Conservation (phyloP, 306 rosid species). For the Begonia peltatifolia region DNA sequence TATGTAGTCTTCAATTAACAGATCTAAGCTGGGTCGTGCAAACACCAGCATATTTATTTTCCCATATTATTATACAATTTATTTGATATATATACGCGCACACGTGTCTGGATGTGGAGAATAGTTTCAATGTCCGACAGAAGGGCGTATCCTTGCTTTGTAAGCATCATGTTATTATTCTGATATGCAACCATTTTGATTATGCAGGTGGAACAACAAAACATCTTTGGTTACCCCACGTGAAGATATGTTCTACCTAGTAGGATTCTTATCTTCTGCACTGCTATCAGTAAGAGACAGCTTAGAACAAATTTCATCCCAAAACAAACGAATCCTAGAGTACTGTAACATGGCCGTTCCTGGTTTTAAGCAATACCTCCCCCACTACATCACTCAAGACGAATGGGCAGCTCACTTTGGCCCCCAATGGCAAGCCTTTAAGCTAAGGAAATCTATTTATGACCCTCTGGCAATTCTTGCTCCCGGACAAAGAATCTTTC, state of each 20-base stretch:
- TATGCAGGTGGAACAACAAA: slow-evolving; percentile 65
- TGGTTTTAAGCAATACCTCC: slow-evolving; percentile 66
- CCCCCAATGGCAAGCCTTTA: slow-evolving; percentile 42
- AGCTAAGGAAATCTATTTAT: slow-evolving; percentile 47
- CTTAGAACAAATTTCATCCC: slow-evolving; percentile 41
- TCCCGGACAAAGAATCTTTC: slow-evolving; percentile 83
- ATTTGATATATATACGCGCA: too few relatives aligned
- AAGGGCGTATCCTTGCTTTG: too few relatives aligned
- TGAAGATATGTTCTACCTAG: slow-evolving; percentile 70
- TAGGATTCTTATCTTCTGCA: slow-evolving; percentile 68
- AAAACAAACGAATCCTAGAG: slow-evolving; percentile 49
- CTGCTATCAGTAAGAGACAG: slow-evolving; percentile 49
- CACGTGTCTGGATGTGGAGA: too few relatives aligned
- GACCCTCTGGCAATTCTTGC: slow-evolving; percentile 86
- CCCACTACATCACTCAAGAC: slow-evolving; percentile 47
- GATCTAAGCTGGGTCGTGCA: neutral
- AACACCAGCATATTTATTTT: neutral
- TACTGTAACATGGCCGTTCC: slow-evolving; percentile 33
- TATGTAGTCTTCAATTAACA: neutral
- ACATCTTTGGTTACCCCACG: slow-evolving; percentile 77
- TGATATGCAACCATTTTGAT: slow-evolving; percentile 8
- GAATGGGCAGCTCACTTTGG: slow-evolving; percentile 86
- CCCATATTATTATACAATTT: neutral
- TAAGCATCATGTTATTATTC: neutral
- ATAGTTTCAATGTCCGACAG: too few relatives aligned